These are phyloP conservation scores for Aristolochia contorta DNA, from an alignment of 164 flowering plant genomes.

Conservation along the genomic window DNA sequence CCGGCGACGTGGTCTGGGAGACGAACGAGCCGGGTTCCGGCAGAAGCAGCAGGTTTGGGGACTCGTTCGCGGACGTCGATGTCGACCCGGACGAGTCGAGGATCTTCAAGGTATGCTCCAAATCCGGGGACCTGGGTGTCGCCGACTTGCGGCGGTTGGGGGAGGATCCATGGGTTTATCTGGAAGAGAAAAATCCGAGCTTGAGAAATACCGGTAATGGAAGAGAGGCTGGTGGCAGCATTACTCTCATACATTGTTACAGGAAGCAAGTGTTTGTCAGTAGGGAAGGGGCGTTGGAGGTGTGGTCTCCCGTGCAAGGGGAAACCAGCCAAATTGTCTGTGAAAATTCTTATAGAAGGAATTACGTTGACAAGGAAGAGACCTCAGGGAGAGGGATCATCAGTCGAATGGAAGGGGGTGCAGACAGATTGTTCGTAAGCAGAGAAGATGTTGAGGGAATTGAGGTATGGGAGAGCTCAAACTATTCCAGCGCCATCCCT, in stretches of 20 bases:
- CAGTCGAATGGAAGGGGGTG: constrained; percentile 68
- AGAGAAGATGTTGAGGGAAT: constrained; percentile 74
- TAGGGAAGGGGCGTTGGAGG: constrained; percentile 65
- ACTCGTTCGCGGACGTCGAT: constrained; percentile 74
- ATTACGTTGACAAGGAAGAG: constrained; percentile 60
- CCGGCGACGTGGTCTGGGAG: constrained; percentile 72
- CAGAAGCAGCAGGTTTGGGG: constrained; percentile 74
- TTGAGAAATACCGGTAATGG: constrained; percentile 32
- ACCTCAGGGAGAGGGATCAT: constrained; percentile 50
- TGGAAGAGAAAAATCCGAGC: constrained; percentile 67
- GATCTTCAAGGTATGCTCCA: constrained; percentile 74
- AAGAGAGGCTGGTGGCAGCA: neutral
- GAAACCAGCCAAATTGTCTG: neutral
- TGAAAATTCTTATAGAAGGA: constrained; percentile 44
- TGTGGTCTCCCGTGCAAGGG: constrained; percentile 51
- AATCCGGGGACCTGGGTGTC: constrained; percentile 70
- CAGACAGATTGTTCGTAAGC: constrained; percentile 72
- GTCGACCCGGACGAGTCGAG: constrained; percentile 39
- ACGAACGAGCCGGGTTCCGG: constrained; percentile 91
- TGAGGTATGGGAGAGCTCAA: constrained; percentile 90
- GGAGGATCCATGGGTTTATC: constrained; percentile 90
- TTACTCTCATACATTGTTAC: constrained; percentile 48
- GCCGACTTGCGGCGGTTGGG: constrained; percentile 68
- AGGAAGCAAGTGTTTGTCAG: constrained; percentile 69
- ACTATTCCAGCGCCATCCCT: constrained; percentile 27